phyloP scores from a whole-genome alignment of 441 rosid species.

The Adansonia madagascariensis region DNA sequence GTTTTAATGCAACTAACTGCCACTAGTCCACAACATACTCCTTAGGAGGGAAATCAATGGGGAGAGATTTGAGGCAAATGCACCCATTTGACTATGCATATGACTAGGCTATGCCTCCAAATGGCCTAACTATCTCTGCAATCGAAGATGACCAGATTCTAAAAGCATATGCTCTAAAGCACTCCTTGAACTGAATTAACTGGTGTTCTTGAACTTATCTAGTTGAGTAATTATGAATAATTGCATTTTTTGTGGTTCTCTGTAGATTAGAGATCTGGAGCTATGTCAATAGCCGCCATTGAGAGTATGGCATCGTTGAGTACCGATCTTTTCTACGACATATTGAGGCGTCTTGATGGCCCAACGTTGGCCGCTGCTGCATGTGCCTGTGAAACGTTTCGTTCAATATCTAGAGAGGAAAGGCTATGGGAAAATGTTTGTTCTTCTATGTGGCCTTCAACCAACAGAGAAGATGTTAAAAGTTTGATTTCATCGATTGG shows the following conservation, averaged over 20 bases:
- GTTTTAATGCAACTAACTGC: neutral
- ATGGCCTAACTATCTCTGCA: neutral
- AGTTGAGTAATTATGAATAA: neutral
- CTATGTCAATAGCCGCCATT: constrained; percentile 39
- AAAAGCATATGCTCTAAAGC: neutral
- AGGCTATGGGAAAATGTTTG: constrained; percentile 74
- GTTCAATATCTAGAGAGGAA: constrained; percentile 72
- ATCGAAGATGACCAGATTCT: neutral
- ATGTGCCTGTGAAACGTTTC: constrained; percentile 67
- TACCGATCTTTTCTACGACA: constrained; percentile 70
- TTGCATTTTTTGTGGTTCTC: constrained; percentile 15
- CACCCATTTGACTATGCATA: neutral
- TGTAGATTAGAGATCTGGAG: constrained; percentile 31
- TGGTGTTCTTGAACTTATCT: neutral
- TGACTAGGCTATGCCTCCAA: neutral
- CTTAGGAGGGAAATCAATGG: neutral
- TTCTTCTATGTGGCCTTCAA: constrained; percentile 76
- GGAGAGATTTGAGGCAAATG: constrained; percentile 1
- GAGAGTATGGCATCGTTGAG: constrained; percentile 54
- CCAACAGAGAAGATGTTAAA: constrained; percentile 65
- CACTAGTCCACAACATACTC: neutral
- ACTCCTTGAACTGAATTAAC: neutral
- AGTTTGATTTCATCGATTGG: constrained; percentile 57
- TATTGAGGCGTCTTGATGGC: constrained; percentile 77
- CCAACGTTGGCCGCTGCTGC: constrained; percentile 74